Conservation (phyloP, 23 red algal genomes). For the Gracilariopsis chorda region DNA sequence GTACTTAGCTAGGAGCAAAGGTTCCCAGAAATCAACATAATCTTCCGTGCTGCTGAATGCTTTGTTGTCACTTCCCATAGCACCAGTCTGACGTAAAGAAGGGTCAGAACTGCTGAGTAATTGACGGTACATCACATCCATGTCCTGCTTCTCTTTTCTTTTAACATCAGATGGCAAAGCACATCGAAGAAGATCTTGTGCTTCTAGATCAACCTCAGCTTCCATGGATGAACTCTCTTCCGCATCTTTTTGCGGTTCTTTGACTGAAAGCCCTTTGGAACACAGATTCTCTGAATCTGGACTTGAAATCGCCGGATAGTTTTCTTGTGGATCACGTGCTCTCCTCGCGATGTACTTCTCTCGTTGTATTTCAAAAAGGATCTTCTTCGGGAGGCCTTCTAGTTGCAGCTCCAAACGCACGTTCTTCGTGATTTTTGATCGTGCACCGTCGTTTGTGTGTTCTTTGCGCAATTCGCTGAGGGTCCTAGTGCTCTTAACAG, state of each 20-base stretch:
- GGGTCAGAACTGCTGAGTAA: not conserved
- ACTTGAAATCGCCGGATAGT: not conserved
- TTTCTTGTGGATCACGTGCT: not conserved
- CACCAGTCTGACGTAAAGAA: not conserved
- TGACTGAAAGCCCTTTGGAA: not conserved
- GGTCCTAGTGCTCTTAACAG: not conserved
- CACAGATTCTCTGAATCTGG: not conserved
- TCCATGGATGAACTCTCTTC: not conserved
- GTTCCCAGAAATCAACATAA: constrained; percentile 70
- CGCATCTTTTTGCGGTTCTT: not conserved
- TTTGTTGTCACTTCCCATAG: not conserved
- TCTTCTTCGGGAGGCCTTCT: not conserved
- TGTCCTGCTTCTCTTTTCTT: not conserved
- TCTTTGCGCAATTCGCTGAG: not conserved
- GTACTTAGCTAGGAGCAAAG: constrained; percentile 31
- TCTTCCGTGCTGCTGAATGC: not conserved
- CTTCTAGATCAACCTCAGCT: not conserved
- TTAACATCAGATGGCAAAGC: not conserved
- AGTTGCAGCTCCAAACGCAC: not conserved
- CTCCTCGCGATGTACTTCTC: not conserved
- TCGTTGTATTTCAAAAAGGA: not conserved
- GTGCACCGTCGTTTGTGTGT: not conserved
- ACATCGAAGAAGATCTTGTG: not conserved
- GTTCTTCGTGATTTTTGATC: not conserved
- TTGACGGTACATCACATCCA: not conserved